Evolutionary conservation across 2,329 filamentous ascomycete species (phyloP).

Genomic region (Exophiala bonariae): DNA sequence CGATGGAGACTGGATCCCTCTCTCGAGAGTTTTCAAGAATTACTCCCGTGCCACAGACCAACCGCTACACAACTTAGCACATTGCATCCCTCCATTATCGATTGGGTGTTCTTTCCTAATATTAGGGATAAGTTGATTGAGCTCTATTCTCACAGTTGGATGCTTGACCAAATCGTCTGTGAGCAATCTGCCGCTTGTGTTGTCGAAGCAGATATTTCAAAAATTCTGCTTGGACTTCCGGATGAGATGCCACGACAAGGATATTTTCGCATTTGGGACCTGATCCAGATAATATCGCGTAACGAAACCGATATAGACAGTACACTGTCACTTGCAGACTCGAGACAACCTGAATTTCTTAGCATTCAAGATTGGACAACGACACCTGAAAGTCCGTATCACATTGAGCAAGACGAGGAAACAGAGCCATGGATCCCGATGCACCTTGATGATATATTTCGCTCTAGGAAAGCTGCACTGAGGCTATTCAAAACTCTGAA

Average conservation of each 20-base stretch:
- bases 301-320: too few relatives aligned
- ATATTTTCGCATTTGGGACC: constrained; percentile 18
- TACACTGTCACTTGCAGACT: too few relatives aligned
- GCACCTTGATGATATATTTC: too few relatives aligned
- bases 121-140: constrained; percentile 18
- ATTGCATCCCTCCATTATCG: constrained; percentile 13
- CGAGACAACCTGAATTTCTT: too few relatives aligned
- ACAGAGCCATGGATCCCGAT: too few relatives aligned
- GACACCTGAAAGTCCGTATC: too few relatives aligned
- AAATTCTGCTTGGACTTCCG: constrained; percentile 4
- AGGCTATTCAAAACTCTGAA: too few relatives aligned
- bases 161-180: constrained; percentile 13
- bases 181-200: constrained; percentile 18
- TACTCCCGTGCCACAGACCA: constrained; percentile 3
- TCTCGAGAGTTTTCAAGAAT: constrained; percentile 5
- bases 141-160: constrained; percentile 12
- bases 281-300: too few relatives aligned
- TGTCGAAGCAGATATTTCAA: constrained; percentile 11
- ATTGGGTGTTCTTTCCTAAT: constrained; percentile 10
- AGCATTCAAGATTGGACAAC: too few relatives aligned
- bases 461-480: too few relatives aligned
- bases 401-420: too few relatives aligned
- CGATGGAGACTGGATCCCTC: constrained; percentile 11
- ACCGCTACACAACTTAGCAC: neutral
- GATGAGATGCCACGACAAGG: constrained; percentile 7